Conservation (phyloP, 805 yeast species). For the Yarrowia sp. region DNA sequence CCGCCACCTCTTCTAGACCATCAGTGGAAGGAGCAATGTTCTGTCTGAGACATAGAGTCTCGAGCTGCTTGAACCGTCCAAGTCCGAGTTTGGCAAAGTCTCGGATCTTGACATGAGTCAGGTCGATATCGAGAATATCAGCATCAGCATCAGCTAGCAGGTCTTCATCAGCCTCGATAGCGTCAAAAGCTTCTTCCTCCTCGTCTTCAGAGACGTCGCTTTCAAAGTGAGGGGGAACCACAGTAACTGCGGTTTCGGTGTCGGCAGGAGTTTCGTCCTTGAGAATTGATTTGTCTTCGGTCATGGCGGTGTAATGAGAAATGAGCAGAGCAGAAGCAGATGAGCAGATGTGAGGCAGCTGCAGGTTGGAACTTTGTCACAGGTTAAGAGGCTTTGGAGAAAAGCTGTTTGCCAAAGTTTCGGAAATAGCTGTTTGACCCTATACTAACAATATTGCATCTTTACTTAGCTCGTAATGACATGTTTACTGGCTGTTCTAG, state of each 20-base stretch:
- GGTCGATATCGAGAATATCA: slow-evolving; percentile 53
- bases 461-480: too few relatives aligned
- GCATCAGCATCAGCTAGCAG: slow-evolving; percentile 48
- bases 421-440: too few relatives aligned
- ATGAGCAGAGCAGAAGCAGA: too few relatives aligned
- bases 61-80: slow-evolving; percentile 41
- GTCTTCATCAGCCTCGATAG: slow-evolving; percentile 58
- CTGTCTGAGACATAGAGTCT: slow-evolving; percentile 71
- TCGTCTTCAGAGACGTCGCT: slow-evolving; percentile 18
- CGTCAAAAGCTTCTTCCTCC: slow-evolving; percentile 36
- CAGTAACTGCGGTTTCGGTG: neutral
- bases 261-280: neutral
- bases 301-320: neutral
- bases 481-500: too few relatives aligned
- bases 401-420: too few relatives aligned
- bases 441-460: too few relatives aligned
- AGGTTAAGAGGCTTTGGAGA: too few relatives aligned
- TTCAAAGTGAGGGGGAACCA: neutral
- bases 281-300: neutral
- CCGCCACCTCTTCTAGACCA: slow-evolving; percentile 61
- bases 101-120: slow-evolving; percentile 56
- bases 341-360: too few relatives aligned
- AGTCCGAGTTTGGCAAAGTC: slow-evolving; percentile 51
- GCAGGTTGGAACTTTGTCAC: too few relatives aligned
- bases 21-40: slow-evolving; percentile 74